phyloP scores from a whole-genome alignment of 257 asterid genomes.

The Parsonsia alboflavescens region DNA sequence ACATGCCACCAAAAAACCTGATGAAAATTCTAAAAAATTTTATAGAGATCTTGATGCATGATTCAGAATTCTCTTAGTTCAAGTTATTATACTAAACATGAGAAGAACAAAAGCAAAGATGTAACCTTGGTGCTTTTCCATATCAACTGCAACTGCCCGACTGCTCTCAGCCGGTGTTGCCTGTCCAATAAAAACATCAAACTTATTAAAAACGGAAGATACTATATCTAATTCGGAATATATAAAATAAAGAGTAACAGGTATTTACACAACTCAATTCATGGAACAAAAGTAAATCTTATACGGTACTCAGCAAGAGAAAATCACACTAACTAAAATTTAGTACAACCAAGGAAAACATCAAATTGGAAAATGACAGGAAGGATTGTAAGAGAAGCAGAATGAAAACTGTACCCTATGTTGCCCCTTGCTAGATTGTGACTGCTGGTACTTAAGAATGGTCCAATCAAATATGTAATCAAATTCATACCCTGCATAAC shows the following conservation, averaged over 20 bases:
- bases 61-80: not conserved
- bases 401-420: constrained; percentile 53
- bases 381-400: constrained; percentile 15
- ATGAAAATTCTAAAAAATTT: not conserved
- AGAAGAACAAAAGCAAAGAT: not conserved
- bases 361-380: not conserved
- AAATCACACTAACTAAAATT: not conserved
- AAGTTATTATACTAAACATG: not conserved
- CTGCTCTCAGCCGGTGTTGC: constrained; percentile 77
- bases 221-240: not conserved
- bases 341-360: not conserved
- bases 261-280: not conserved
- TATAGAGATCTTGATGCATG: not conserved
- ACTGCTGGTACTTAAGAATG: constrained; percentile 91
- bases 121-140: constrained; percentile 68
- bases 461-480: constrained; percentile 98
- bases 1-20: not conserved
- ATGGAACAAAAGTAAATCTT: not conserved
- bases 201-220: constrained; percentile 16
- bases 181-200: constrained; percentile 34
- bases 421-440: constrained; percentile 69
- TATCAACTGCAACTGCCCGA: constrained; percentile 53
- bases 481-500: constrained; percentile 69
- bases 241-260: not conserved
- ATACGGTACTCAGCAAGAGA: not conserved